phyloP scores from a whole-genome alignment of 83 land plant species.

The Diphasiastrum complanatum region DNA sequence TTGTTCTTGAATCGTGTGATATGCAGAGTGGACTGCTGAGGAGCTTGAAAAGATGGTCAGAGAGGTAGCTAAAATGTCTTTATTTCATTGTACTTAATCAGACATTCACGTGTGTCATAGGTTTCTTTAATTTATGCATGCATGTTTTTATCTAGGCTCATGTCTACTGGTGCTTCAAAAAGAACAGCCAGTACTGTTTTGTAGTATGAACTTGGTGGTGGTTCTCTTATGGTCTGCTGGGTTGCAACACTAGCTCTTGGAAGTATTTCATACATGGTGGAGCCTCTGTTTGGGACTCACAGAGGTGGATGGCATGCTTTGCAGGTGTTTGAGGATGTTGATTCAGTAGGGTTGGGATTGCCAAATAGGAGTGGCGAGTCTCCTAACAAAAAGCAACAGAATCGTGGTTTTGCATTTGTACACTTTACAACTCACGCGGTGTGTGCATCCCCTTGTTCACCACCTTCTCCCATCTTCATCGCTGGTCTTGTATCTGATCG shows the following conservation, averaged over 20 bases:
- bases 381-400: conserved; percentile 23
- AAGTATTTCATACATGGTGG: too few species aligned
- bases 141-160: too few species aligned
- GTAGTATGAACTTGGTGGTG: too few species aligned
- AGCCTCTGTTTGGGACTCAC: not conserved
- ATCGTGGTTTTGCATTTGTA: conserved; percentile 44
- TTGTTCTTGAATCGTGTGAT: too few species aligned
- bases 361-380: conserved; percentile 8
- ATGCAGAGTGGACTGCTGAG: conserved; percentile 27
- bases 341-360: conserved; percentile 29
- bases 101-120: too few species aligned
- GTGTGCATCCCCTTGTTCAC: not conserved
- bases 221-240: too few species aligned
- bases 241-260: too few species aligned
- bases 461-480: not conserved
- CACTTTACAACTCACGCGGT: conserved; percentile 37
- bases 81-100: too few species aligned
- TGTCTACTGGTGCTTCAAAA: too few species aligned
- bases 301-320: not conserved
- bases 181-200: too few species aligned
- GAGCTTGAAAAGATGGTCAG: conserved; percentile 20
- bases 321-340: conserved; percentile 40
- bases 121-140: not conserved
- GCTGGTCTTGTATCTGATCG: not conserved
- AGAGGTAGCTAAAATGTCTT: not conserved